Base-by-base conservation (phyloP, 257 asterid species). In the Craterostigma plantagineum region DNA sequence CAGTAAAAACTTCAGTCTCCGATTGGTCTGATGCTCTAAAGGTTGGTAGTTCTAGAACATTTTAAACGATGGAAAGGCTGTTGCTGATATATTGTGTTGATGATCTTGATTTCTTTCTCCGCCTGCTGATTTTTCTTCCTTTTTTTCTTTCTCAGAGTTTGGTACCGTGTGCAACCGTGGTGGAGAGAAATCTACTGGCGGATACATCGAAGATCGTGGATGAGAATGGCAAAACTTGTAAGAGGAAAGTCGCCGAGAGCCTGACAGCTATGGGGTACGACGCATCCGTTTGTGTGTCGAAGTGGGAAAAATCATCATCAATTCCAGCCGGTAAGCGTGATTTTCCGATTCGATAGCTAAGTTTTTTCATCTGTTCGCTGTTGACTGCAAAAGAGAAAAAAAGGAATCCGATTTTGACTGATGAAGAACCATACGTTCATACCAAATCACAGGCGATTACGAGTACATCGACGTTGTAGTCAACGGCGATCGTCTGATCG, bases 361-460 rank as follows among this genome's bases (percentile, higher is more conserved):
- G 12, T n/a, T 16, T 7, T 42, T 43, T 38, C 27, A 34, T 18
- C 40, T 16, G 46, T 1, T 51, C 14, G 7, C 23, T 3, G 16
- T 14, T 15, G n/a, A n/a, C n/a, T n/a, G n/a, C n/a, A n/a, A n/a
- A n/a, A n/a, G n/a, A n/a, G n/a, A n/a, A n/a, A n/a, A n/a, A n/a
- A n/a, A n/a, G n/a, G n/a, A n/a, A 1, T 42, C 14, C 27, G 13
- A 35, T 35, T 35, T n/a, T 7, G 40, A 7, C 40, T 7, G 11
- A 35, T 9, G 13, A 2, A 2, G 12, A 35, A 11, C 14, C n/a
- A 11, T 12, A 4, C 2, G 43, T 16, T 12, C 27, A 3, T 7
- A 6, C n/a, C 45, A n/a, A n/a, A n/a, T n/a, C n/a, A n/a, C n/a
- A 81, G 96, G 94, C 8, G 94, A 86, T 44, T 76, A 81, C 38